A percentile compares a stretch with the other conserved stretches of the same genome.
phyloP scores from a whole-genome alignment of 208 protist species.

The Angomonas deanei region DNA sequence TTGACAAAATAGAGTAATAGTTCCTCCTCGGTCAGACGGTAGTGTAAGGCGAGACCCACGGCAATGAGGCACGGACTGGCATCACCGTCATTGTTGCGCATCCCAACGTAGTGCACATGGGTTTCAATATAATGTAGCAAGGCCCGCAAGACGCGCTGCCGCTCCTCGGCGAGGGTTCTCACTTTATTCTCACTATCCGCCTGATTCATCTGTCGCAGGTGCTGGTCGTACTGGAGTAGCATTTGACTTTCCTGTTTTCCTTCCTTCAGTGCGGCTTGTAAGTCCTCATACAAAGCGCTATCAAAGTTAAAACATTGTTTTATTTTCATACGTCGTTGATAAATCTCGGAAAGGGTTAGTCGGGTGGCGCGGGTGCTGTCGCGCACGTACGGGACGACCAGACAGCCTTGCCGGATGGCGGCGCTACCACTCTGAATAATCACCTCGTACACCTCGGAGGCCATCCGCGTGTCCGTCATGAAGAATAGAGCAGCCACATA shows the following conservation, averaged over 20 bases:
- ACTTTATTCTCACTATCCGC: slow-evolving; percentile 12
- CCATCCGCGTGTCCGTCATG: slow-evolving; percentile 67
- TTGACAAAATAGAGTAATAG: slow-evolving; percentile 47
- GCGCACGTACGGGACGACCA: slow-evolving; percentile 32
- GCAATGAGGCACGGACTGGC: slow-evolving; percentile 71
- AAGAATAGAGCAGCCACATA: slow-evolving; percentile 22
- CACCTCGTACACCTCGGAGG: slow-evolving; percentile 63
- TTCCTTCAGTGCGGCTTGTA: slow-evolving; percentile 14
- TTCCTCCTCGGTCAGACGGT: slow-evolving; percentile 41
- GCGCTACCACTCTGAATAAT: slow-evolving; percentile 47
- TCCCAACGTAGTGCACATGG: slow-evolving; percentile 64
- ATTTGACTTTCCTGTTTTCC: slow-evolving; percentile 5
- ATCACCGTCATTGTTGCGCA: slow-evolving; percentile 59
- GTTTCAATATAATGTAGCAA: slow-evolving; percentile 64
- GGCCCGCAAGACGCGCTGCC: slow-evolving; percentile 41
- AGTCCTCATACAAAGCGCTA: slow-evolving; percentile 48
- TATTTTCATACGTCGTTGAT: slow-evolving; percentile 42
- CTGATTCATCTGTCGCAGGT: slow-evolving; percentile 1
- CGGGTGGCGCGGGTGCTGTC: slow-evolving; percentile 23
- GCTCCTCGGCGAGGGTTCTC: slow-evolving; percentile 40
- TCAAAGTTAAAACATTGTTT: slow-evolving; percentile 56
- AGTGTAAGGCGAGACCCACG: slow-evolving; percentile 44
- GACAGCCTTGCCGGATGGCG: slow-evolving; percentile 37
- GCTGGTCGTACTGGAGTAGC: slow-evolving; percentile 14
- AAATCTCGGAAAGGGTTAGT: slow-evolving; percentile 30